phyloP scores from a whole-genome alignment of 2,329 filamentous ascomycete species.

The Colletotrichum truncatum region DNA sequence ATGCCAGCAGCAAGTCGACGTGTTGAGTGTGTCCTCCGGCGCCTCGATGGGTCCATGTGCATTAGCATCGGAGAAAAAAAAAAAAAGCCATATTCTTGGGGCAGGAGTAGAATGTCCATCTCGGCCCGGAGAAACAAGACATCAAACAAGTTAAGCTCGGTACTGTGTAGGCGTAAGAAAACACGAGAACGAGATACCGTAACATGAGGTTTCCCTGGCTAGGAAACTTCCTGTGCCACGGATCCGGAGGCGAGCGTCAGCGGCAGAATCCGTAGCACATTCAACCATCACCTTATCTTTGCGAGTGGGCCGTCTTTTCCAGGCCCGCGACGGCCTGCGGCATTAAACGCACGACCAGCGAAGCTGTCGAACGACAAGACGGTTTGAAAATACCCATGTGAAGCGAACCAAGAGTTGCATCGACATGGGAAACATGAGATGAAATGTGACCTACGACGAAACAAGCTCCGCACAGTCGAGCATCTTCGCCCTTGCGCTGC shows the following conservation, averaged over 20 bases:
- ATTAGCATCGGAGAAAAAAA: too few relatives aligned
- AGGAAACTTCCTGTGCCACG: conserved; percentile 17
- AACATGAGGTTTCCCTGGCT: conserved; percentile 7
- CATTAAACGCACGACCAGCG: conserved; percentile 29
- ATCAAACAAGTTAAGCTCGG: not conserved
- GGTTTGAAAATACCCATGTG: conserved; percentile 26
- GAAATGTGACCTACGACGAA: conserved; percentile 23
- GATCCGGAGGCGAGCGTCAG: not conserved
- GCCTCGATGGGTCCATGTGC: not conserved
- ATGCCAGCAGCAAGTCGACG: not conserved
- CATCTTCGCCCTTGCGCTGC: not conserved
- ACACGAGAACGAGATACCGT: not conserved
- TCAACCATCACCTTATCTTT: not conserved
- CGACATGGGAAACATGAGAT: conserved; percentile 19
- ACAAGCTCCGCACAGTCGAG: conserved; percentile 15
- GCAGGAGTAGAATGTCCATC: not conserved
- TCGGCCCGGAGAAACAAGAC: conserved; percentile 7
- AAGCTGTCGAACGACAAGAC: conserved; percentile 29
- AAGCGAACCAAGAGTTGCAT: conserved; percentile 23
- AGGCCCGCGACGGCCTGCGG: conserved; percentile 21
- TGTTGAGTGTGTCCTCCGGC: not conserved
- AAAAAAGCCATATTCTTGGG: too few relatives aligned
- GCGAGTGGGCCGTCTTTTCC: not conserved
- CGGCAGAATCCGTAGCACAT: not conserved
- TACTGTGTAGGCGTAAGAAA: not conserved